phyloP scores from a whole-genome alignment of 2,329 filamentous ascomycete species.

The Xylariaceae sp. region DNA sequence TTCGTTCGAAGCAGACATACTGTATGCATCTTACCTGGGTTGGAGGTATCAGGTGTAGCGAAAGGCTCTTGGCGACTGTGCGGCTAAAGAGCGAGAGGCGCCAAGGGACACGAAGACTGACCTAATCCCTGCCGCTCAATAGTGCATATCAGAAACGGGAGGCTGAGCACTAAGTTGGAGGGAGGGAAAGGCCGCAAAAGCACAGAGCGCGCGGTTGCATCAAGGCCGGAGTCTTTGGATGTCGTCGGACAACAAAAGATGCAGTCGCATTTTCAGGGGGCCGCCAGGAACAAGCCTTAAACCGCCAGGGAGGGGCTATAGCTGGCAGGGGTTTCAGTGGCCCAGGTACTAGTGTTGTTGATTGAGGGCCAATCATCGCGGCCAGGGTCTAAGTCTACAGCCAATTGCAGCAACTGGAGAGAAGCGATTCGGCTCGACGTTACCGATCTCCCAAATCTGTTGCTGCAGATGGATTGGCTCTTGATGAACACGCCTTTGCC shows the following conservation, averaged over 20 bases:
- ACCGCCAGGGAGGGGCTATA: neutral
- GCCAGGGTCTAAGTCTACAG: slow-evolving; percentile 2
- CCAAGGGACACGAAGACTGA: slow-evolving; percentile 7
- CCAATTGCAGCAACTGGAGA: slow-evolving; percentile 18
- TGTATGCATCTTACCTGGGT: neutral
- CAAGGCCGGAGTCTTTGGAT: slow-evolving; percentile 14
- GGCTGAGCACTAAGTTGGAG: too few species aligned
- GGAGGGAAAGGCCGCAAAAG: too few species aligned
- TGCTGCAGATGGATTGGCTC: slow-evolving; percentile 10
- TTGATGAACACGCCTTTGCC: slow-evolving; percentile 8
- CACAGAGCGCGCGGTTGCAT: slow-evolving; percentile 29
- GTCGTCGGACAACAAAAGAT: neutral
- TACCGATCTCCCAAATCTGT: slow-evolving; percentile 5
- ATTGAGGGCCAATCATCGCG: slow-evolving; percentile 14
- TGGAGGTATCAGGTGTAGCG: neutral
- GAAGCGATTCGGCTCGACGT: slow-evolving; percentile 13
- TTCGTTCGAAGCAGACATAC: slow-evolving; percentile 4
- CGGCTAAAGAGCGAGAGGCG: slow-evolving; percentile 1
- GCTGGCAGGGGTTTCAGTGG: neutral
- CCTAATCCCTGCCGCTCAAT: slow-evolving; percentile 5
- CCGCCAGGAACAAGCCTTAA: neutral
- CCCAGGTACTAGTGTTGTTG: slow-evolving; percentile 3
- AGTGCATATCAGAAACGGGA: slow-evolving; percentile 17
- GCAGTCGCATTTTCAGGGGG: slow-evolving; percentile 29
- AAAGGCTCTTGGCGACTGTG: slow-evolving; percentile 5